These are phyloP conservation scores for Mycocalia duriaeana DNA, from an alignment of 1,284 basidiomycete species.

Conservation along the genomic window DNA sequence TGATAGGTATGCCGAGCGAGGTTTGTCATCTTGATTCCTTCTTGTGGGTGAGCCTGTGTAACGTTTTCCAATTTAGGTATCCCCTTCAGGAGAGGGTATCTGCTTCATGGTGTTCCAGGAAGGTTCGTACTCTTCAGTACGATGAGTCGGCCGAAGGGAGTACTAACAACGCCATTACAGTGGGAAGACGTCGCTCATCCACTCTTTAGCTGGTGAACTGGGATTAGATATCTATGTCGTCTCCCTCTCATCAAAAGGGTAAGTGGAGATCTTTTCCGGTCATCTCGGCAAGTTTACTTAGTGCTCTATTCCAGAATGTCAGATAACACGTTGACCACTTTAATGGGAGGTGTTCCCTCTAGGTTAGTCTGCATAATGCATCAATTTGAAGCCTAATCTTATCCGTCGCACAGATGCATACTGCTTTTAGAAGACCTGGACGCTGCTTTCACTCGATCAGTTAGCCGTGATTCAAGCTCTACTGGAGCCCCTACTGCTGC, in stretches of 20 bases:
- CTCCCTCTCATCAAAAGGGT: conserved; percentile 81
- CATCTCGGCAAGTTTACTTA: conserved; percentile 7
- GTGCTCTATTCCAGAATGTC: conserved; percentile 57
- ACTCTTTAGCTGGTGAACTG: conserved; percentile 81
- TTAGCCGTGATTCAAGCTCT: conserved; percentile 72
- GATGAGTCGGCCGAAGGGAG: conserved; percentile 13
- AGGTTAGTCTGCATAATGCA: conserved; percentile 40
- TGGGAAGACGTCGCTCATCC: conserved; percentile 80
- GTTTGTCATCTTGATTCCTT: conserved; percentile 34
- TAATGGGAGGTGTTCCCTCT: conserved; percentile 81
- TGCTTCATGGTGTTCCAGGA: conserved; percentile 79
- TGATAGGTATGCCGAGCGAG: conserved; percentile 77
- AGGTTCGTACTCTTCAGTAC: conserved; percentile 44
- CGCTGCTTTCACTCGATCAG: conserved; percentile 79
- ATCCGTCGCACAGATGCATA: conserved; percentile 57
- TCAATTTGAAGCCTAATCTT: conserved; percentile 4
- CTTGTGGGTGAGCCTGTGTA: conserved; percentile 2
- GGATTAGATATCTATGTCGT: conserved; percentile 87
- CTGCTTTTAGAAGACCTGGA: conserved; percentile 84
- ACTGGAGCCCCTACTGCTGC: conserved; percentile 61
- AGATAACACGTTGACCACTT: conserved; percentile 76
- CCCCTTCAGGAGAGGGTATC: conserved; percentile 80
- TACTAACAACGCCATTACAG: conserved; percentile 30
- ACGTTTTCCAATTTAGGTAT: conserved; percentile 47
- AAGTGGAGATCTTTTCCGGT: conserved; percentile 21